phyloP scores from a whole-genome alignment of 2,329 filamentous ascomycete genomes.

The Neopestalotiopsis clavispora region DNA sequence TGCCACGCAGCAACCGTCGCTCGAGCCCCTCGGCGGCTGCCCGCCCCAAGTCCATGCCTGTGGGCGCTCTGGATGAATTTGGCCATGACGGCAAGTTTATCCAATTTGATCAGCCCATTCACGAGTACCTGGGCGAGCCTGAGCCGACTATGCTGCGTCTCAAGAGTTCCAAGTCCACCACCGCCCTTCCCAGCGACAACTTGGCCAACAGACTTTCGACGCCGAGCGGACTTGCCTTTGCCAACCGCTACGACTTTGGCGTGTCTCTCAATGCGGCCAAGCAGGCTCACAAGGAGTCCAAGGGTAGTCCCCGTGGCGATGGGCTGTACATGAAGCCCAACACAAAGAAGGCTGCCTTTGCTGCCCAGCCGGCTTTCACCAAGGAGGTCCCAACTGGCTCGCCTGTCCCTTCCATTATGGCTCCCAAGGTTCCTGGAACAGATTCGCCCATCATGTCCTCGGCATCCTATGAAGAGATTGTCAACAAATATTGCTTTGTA shows the following conservation, averaged over 20 bases:
- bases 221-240: constrained; percentile 76
- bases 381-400: constrained; percentile 20
- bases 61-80: constrained; percentile 73
- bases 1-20: constrained; percentile 72
- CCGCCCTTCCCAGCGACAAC: constrained; percentile 68
- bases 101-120: constrained; percentile 63
- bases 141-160: constrained; percentile 66
- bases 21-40: constrained; percentile 44
- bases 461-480: constrained; percentile 91
- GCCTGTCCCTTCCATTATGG: constrained; percentile 11
- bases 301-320: constrained; percentile 57
- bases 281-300: constrained; percentile 70
- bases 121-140: constrained; percentile 68
- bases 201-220: constrained; percentile 55
- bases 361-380: constrained; percentile 20
- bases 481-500: constrained; percentile 99
- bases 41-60: constrained; percentile 59
- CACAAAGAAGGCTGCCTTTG: constrained; percentile 38
- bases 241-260: constrained; percentile 93
- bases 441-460: constrained; percentile 73
- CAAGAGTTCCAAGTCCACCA: constrained; percentile 69
- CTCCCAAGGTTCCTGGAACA: constrained; percentile 45
- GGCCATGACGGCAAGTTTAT: constrained; percentile 60
- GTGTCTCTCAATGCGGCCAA: constrained; percentile 88
- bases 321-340: constrained; percentile 61